Percentiles rank a stretch among this genome's conserved stretches.
Evolutionary conservation across 1,139 yeast species (phyloP).

Genomic region (Trichomonascaceae sp.): DNA sequence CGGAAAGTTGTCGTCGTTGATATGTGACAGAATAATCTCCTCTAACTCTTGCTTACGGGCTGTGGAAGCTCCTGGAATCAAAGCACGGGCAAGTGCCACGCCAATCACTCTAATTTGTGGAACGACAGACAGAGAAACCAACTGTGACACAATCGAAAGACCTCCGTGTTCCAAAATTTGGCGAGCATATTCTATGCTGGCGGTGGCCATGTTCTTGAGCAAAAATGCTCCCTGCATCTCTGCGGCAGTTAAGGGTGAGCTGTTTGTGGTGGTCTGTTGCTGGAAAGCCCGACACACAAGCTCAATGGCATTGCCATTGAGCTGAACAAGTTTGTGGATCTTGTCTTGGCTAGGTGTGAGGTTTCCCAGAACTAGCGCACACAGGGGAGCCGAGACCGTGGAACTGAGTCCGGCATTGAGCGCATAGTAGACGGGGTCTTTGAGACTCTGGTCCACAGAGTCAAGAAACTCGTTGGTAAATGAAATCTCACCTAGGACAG

Average conservation of each 20-base stretch:
- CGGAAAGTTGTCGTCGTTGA: constrained; percentile 5
- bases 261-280: constrained; percentile 4
- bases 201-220: constrained; percentile 12
- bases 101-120: constrained; percentile 10
- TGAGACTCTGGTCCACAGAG: constrained; percentile 1
- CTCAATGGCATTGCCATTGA: too few relatives aligned
- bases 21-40: constrained; percentile 8
- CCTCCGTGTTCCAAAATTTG: constrained; percentile 9
- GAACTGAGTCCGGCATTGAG: constrained; percentile 1
- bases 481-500: constrained; percentile 8
- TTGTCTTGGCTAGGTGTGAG: constrained; percentile 8
- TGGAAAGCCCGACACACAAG: constrained; percentile 4
- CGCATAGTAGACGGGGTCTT: constrained; percentile 2
- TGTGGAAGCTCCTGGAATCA: constrained; percentile 6
- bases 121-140: constrained; percentile 11
- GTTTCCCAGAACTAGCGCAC: constrained; percentile 15
- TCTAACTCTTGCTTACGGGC: constrained; percentile 6
- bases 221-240: constrained; percentile 18
- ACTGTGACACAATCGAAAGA: constrained; percentile 9
- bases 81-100: constrained; percentile 9
- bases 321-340: constrained; percentile 8
- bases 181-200: constrained; percentile 2
- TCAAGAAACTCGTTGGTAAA: constrained; percentile 6
- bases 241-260: constrained; percentile 9
- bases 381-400: constrained; percentile 8